A percentile compares a stretch with the other conserved stretches of the same genome.
Evolutionary conservation across 208 protist genomes (phyloP).

Genomic region (Crithidia sp.): DNA sequence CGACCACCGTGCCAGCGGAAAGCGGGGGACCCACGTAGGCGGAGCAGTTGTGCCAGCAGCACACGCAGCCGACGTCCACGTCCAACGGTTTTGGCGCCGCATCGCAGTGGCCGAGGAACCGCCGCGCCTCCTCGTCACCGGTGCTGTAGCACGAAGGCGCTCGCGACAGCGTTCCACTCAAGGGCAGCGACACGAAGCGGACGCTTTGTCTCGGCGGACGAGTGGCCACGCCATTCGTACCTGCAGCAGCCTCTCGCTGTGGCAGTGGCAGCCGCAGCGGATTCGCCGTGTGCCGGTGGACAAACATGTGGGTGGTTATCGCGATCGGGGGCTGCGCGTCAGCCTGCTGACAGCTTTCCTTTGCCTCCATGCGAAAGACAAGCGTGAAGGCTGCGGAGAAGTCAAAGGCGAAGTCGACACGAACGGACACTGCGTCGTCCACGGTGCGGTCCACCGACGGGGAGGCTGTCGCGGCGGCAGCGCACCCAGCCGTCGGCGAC

Average conservation of each 20-base stretch:
- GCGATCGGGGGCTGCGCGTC: background rate
- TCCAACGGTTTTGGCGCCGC: background rate
- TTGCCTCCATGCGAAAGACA: background rate
- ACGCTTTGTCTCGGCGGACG: background rate
- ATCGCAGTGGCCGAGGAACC: background rate
- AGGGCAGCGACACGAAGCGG: conserved; percentile 2
- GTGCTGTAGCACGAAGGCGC: background rate
- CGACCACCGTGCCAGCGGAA: background rate
- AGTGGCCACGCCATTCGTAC: background rate
- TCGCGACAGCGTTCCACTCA: background rate
- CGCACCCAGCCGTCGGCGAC: background rate
- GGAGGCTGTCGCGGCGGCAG: background rate
- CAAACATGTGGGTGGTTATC: background rate
- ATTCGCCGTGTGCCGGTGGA: conserved; percentile 2
- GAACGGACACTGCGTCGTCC: background rate
- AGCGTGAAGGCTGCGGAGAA: background rate
- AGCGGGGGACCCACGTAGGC: background rate
- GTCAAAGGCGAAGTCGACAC: background rate
- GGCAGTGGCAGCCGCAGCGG: background rate
- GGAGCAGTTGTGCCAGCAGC: conserved; percentile 9
- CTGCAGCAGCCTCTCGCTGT: background rate
- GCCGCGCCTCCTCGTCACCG: background rate
- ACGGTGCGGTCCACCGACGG: no score
- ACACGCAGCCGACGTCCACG: background rate
- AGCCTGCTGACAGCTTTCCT: background rate